phyloP scores from a whole-genome alignment of 345 rosid species.

The Hibiscus tridactylites region DNA sequence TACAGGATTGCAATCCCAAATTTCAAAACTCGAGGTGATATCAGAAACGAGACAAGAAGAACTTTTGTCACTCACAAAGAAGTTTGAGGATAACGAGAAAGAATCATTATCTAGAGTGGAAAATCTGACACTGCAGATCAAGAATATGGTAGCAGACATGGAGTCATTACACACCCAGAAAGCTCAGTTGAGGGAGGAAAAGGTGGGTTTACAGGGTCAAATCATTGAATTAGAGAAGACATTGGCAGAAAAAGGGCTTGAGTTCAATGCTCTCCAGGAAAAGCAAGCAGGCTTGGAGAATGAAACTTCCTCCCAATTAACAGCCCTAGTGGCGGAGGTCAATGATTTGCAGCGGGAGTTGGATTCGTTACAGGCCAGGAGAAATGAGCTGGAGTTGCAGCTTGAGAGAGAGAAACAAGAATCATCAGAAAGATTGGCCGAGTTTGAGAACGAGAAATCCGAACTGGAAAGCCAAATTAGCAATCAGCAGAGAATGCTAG shows the following conservation, averaged over 20 bases:
- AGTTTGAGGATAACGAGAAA: neutral
- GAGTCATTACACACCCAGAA: slow-evolving; percentile 42
- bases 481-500: slow-evolving; percentile 34
- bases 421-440: slow-evolving; percentile 26
- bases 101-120: neutral
- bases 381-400: slow-evolving; percentile 32
- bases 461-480: slow-evolving; percentile 24
- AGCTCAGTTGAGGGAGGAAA: slow-evolving; percentile 30
- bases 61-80: neutral
- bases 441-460: slow-evolving; percentile 31
- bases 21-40: neutral
- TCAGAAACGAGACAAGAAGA: neutral
- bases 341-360: slow-evolving; percentile 40
- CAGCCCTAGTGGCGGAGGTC: slow-evolving; percentile 31
- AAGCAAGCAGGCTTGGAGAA: slow-evolving; percentile 23
- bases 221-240: slow-evolving; percentile 29
- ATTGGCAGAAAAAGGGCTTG: slow-evolving; percentile 31
- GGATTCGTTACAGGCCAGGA: slow-evolving; percentile 37
- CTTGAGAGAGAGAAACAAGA: slow-evolving; percentile 50
- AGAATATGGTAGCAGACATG: slow-evolving; percentile 30
- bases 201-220: slow-evolving; percentile 23
- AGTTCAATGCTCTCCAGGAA: slow-evolving; percentile 36
- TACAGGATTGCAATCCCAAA: neutral
- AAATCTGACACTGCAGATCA: slow-evolving; percentile 36
- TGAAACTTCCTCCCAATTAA: slow-evolving; percentile 41